Conservation (phyloP, 2,329 filamentous ascomycete species). For the Sporothrix phasma region DNA sequence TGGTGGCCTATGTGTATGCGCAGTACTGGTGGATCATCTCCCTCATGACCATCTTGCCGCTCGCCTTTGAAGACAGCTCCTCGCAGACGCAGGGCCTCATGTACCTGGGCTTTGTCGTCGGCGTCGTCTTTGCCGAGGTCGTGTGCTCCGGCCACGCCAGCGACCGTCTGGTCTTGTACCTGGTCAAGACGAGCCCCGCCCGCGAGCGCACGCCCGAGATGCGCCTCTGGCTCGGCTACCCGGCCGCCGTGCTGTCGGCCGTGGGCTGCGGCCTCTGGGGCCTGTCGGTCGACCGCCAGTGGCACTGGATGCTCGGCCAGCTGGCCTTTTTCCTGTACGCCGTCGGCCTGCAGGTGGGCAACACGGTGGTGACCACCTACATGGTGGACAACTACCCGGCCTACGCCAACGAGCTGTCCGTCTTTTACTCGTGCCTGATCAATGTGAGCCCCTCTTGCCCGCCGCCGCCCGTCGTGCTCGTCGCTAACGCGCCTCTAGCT, state of each 20-base stretch:
- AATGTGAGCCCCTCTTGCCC: constrained; percentile 25
- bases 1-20: constrained; percentile 40
- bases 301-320: constrained; percentile 49
- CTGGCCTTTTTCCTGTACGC: constrained; percentile 44
- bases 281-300: constrained; percentile 39
- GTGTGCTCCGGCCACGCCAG: constrained; percentile 43
- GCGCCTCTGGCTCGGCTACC: constrained; percentile 46
- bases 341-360: constrained; percentile 47
- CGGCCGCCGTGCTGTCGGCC: constrained; percentile 37
- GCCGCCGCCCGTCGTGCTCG: neutral
- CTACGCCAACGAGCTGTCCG: constrained; percentile 44
- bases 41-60: constrained; percentile 42
- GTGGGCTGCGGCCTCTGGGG: constrained; percentile 46
- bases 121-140: constrained; percentile 41
- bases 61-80: constrained; percentile 39
- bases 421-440: constrained; percentile 44
- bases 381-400: constrained; percentile 46
- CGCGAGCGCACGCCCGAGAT: constrained; percentile 39
- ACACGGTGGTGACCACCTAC: constrained; percentile 41
- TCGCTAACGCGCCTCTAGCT: constrained; percentile 20
- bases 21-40: constrained; percentile 49
- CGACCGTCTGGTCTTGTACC: constrained; percentile 38
- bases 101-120: constrained; percentile 44
- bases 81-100: constrained; percentile 43
- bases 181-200: constrained; percentile 31